phyloP scores from a whole-genome alignment of 441 rosid genomes.

The Erysimum cheiri region DNA sequence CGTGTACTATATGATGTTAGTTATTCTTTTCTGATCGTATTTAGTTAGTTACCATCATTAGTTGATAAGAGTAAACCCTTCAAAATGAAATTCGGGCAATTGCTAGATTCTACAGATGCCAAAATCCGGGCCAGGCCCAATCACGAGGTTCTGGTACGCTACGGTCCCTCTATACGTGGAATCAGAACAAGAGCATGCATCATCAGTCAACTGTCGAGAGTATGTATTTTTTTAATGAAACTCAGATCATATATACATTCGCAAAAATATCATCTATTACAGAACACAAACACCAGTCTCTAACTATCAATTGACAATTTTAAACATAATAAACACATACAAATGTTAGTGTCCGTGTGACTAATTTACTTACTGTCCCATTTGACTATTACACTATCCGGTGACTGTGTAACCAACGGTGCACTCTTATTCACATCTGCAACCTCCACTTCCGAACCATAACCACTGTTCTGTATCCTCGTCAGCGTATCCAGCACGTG shows the following conservation, averaged over 20 bases:
- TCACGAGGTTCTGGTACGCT: background rate
- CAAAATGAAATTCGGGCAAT: background rate
- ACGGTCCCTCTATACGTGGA: background rate
- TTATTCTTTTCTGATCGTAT: background rate
- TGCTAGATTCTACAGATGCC: background rate
- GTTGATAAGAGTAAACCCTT: background rate
- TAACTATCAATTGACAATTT: constrained; percentile 25
- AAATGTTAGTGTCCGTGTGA: constrained; percentile 26
- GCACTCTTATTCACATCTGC: constrained; percentile 50
- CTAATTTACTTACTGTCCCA: constrained; percentile 58
- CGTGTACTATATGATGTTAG: background rate
- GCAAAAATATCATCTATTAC: constrained; percentile 25
- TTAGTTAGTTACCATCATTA: background rate
- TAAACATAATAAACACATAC: constrained; percentile 25
- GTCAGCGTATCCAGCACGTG: constrained; percentile 57
- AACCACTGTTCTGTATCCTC: constrained; percentile 50
- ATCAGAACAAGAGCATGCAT: background rate
- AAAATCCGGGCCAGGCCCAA: background rate
- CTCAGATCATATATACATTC: constrained; percentile 38
- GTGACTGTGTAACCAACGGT: constrained; percentile 48
- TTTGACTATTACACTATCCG: constrained; percentile 57
- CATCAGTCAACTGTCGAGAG: too few relatives aligned
- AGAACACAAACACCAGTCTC: constrained; percentile 26
- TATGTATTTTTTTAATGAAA: background rate
- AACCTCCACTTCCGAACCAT: constrained; percentile 42